Evolutionary conservation across 2,329 filamentous ascomycete species (phyloP), one percentile per base, ranked within the genome.

Genomic region (Claviceps sp.): DNA sequence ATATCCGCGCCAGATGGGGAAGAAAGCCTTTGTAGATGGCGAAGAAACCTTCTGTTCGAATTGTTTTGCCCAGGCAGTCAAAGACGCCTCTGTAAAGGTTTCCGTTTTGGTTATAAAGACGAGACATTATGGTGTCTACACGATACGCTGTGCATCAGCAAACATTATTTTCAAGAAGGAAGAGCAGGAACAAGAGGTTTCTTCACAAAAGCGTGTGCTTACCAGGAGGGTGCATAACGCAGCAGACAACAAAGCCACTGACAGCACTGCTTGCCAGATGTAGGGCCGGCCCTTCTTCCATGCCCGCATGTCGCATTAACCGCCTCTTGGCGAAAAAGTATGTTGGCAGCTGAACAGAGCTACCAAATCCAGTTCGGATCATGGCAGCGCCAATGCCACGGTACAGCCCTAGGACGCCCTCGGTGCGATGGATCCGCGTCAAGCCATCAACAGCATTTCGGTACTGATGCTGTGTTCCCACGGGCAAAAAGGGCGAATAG

Each of bases 21-120:
- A 95, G 81, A 74, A 94, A 96, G 53, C 93, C 93, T 75, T 98
- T 98, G 76, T 98, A 98, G 53, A 98, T 87, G 55, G 93, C 93
- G 46, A 97, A 71, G 50, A 95, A 61, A 22, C 93, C 93, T 67
- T 98, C 93, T 0, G 88, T 95, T 65, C 83, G 85, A 55, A 98
- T 77, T 0, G 93, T 98, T 71, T 95, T 90, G 65, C 79, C 80
- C 54, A 97, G 70, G 66, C 93, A 98, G 70, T 98, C 93, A 56
- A 95, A 86, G 4, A 94, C 88, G 53, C 90, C 86, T 59, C 79
- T 83, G 75, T 98, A 98, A n/a, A 98, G 77, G 65, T 96, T 95
- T 50, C 93, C 93, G 55, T 90, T 95, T 68, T 98, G 93, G 73
- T 98, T 98, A 76, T 98, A 98, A 75, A 98, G 84, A 56, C 93